Base-by-base conservation (phyloP, 2,329 filamentous ascomycete species). In the Mycosphaerella arachidis region DNA sequence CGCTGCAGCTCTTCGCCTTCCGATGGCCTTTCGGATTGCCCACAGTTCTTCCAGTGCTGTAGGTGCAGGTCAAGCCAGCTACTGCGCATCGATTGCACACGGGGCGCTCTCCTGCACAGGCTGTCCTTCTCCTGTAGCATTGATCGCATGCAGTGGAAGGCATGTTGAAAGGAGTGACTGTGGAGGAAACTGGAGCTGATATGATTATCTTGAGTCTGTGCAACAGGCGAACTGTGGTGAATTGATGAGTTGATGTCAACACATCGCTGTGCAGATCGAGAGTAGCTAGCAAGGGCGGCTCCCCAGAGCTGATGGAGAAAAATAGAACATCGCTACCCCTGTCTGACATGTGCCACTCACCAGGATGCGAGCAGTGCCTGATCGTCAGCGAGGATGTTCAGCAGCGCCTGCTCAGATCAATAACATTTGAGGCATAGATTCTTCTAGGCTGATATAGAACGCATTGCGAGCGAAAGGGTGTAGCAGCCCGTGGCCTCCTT, bases 141-240 rank as follows among this genome's bases (percentile, higher is more conserved):
- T 60, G 58, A 48, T 60, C 58, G 53, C 58, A 60, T 18, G 58
- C 53, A 29, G 58, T 53, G 7, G 58, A 56, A 29, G 58, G 58
- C 58, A 60, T 60, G 7, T 16, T 46, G 12, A 37, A 53, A 30
- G 27, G 50, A 52, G 16, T 52, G 50, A 43, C 37, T 43, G 16
- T 43, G n/a, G 16, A 43, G 37, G n/a, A 43, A 16, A 6, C 16
- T 43, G 16, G 37, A 43, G 6, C n/a, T 6, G 7, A 43, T 18
- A 16, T 16, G 37, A 4, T 16, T 16, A 16, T 40, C 13, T 40
- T 7, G 8, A 16, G 31, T 6, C 35, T 40, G 8, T 43, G 6
- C 37, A n/a, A 18, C 16, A 18, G 16, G 1, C 16, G 16, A n/a
- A n/a, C 12, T 43, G 37, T n/a, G 16, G 37, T n/a, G 16, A n/a